These are phyloP conservation scores for Platanthera guangdongensis DNA, from an alignment of 106 monocot genomes.

Conservation along the genomic window DNA sequence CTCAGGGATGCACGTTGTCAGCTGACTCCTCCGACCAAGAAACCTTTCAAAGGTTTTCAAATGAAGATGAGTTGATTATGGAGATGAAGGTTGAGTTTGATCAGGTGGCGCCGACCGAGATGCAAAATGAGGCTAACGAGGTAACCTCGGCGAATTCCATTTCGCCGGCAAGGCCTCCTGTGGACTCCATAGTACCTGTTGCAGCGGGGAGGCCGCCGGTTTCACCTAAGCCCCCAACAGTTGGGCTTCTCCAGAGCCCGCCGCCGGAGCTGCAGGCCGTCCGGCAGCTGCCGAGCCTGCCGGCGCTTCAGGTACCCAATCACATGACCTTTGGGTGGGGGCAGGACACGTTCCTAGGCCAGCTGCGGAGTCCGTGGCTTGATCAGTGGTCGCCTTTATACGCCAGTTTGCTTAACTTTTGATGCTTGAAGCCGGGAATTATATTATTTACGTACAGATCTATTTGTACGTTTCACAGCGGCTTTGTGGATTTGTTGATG, in stretches of 20 bases:
- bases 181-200: neutral
- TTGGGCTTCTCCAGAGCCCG: neutral
- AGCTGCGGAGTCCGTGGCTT: conserved; percentile 67
- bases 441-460: no score
- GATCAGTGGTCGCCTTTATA: conserved; percentile 42
- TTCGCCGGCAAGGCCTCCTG: neutral
- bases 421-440: neutral
- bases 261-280: neutral
- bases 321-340: conserved; percentile 26
- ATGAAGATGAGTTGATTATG: neutral
- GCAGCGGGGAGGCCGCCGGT: neutral
- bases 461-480: no score
- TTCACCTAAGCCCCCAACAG: neutral
- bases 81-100: conserved; percentile 11
- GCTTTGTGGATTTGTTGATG: no score
- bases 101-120: conserved; percentile 2
- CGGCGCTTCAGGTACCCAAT: conserved; percentile 28
- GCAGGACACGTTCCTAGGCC: conserved; percentile 43
- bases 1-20: neutral
- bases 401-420: conserved; percentile 48
- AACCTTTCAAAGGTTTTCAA: conserved; percentile 12
- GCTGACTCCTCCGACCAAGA: conserved; percentile 24
- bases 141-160: neutral
- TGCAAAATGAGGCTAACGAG: neutral
- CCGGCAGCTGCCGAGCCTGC: conserved; percentile 18